Evolutionary conservation across 495 filamentous ascomycete genomes (phyloP), one percentile per base, ranked within the genome.

Genomic region (Daldinia concentrica): DNA sequence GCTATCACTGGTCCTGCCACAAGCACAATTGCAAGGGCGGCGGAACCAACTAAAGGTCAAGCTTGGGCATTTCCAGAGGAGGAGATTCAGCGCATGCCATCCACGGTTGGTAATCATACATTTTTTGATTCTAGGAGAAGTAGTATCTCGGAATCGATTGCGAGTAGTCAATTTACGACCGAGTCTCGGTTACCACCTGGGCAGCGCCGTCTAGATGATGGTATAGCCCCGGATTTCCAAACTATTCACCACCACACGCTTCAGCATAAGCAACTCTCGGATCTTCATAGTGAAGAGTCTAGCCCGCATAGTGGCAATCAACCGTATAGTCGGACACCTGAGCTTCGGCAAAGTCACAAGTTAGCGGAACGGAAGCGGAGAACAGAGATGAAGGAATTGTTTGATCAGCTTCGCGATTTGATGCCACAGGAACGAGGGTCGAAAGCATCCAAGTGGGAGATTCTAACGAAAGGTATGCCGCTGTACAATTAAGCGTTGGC

Each of bases 371-470:
- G 95, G 37, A 99, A 98, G 81, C 90, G 95, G 15, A 88, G 95
- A 36, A 97, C 93, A 55, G 95, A 99, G 78, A 98, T 99, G 95
- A 99, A 99, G 79, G 91, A 94, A 76, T 85, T 98, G 6, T 98
- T 98, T 77, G 95, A 99, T 69, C 86, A 90, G 51, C 81, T 99
- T 26, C 89, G 94, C 39, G 85, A 90, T 58, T 86, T 93, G 43
- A 89, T 98, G 68, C 95, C 95, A 6, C 90, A 93, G 62, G 92
- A 91, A 65, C 89, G 94, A 57, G 95, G 94, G 19, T 91, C 92
- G 50, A 99, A 98, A 76, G 94, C 95, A 3, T 97, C 94, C 76
- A 99, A 99, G 80, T 99, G 96, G 96, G 95, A 99, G 75, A 97
- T 97, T 36, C 79, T 99, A n/a, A 96, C 93, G 9, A 94, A 95